These are phyloP conservation scores for Cercospora canescens DNA, from an alignment of 2,329 filamentous ascomycete species.

Conservation along the genomic window DNA sequence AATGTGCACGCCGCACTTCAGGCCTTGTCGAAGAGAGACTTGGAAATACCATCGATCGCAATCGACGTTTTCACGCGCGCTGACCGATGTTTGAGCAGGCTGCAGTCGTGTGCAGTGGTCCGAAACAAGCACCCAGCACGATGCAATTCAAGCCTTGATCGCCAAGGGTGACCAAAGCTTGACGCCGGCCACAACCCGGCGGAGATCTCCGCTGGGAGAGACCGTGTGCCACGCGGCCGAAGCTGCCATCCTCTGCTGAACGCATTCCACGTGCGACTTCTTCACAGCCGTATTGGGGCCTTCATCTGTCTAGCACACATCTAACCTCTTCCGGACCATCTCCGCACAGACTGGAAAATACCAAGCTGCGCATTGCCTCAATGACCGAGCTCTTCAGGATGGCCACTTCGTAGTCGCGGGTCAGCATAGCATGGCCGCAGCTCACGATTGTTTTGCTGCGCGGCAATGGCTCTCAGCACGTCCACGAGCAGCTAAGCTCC, in stretches of 20 bases:
- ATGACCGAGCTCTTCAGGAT: neutral
- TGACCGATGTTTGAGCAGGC: neutral
- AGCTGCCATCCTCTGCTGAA: neutral
- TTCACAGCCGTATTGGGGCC: neutral
- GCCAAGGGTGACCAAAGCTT: neutral
- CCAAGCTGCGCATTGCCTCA: neutral
- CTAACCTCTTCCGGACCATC: neutral
- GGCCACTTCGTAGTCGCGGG: neutral
- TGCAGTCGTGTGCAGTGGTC: neutral
- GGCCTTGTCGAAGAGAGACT: neutral
- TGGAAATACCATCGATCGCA: neutral
- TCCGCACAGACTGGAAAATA: neutral
- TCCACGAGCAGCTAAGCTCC: constrained; percentile 14
- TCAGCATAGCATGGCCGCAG: too few species aligned
- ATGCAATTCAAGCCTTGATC: neutral
- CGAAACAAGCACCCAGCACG: neutral
- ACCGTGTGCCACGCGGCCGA: neutral
- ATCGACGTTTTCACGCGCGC: neutral
- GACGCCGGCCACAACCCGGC: neutral
- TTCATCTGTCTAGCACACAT: too few species aligned
- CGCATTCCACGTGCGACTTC: neutral
- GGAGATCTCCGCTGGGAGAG: neutral
- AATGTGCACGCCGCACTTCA: neutral
- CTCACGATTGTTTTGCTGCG: constrained; percentile 14
- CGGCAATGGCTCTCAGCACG: constrained; percentile 22